Conservation (phyloP, 768 basidiomycete species). For the Daedaleopsis nitida region DNA sequence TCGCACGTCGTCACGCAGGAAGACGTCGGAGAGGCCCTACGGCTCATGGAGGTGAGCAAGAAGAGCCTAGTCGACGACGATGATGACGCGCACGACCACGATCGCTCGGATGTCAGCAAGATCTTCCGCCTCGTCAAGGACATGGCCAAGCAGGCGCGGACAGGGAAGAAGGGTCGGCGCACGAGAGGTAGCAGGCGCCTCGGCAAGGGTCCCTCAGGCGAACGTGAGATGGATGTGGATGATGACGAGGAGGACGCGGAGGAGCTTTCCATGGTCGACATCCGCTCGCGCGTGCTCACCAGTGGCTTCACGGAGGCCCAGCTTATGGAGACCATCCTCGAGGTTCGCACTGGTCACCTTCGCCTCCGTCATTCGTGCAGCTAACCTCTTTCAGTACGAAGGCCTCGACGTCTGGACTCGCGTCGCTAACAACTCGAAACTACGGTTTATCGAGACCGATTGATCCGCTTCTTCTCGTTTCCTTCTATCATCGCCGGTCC, state of each 20-base stretch:
- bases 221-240: constrained; percentile 71
- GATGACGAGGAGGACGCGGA: constrained; percentile 52
- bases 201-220: constrained; percentile 69
- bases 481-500: not conserved
- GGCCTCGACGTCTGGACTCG: constrained; percentile 77
- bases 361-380: constrained; percentile 3
- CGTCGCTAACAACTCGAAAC: constrained; percentile 80
- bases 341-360: constrained; percentile 50
- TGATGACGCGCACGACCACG: constrained; percentile 60
- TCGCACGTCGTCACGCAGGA: constrained; percentile 75
- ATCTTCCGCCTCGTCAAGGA: constrained; percentile 91
- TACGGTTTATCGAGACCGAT: constrained; percentile 58
- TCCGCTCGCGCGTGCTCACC: constrained; percentile 81
- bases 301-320: constrained; percentile 91
- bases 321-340: constrained; percentile 80
- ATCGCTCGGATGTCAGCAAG: constrained; percentile 78
- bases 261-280: constrained; percentile 83
- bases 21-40: constrained; percentile 95
- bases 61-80: constrained; percentile 84
- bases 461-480: not conserved
- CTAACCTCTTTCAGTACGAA: constrained; percentile 68
- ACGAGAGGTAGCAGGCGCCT: constrained; percentile 53
- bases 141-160: constrained; percentile 54
- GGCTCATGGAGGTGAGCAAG: constrained; percentile 97
- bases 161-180: constrained; percentile 35